Evolutionary conservation across 208 protist genomes (phyloP).

Genomic region (Leishmania amazonensis): DNA sequence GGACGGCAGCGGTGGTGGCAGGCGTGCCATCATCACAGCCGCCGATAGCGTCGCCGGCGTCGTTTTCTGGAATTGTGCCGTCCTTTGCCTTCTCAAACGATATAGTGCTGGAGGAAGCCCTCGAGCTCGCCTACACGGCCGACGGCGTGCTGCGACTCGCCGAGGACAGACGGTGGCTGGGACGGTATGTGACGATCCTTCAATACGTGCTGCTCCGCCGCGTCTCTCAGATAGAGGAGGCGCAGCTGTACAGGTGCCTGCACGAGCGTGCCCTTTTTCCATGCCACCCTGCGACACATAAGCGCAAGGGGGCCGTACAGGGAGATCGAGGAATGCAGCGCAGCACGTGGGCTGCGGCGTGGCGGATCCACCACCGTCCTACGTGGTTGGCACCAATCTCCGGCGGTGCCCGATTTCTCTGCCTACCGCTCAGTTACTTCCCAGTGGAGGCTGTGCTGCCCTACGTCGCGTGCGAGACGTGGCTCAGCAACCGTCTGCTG

Average conservation of each 20-base stretch:
- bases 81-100: conserved; percentile 39
- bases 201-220: conserved; percentile 50
- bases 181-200: conserved; percentile 31
- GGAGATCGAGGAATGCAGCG: not conserved
- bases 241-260: conserved; percentile 15
- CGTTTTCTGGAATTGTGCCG: conserved; percentile 33
- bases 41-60: not conserved
- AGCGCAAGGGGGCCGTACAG: not conserved
- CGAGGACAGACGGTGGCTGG: conserved; percentile 34
- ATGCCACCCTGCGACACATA: not conserved
- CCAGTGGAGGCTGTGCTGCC: conserved; percentile 61
- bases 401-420: conserved; percentile 24
- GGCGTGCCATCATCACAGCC: not conserved
- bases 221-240: conserved; percentile 50
- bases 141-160: conserved; percentile 21
- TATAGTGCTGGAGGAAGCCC: conserved; percentile 25
- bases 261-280: conserved; percentile 23
- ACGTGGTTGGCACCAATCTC: conserved; percentile 39
- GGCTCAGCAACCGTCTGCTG: conserved; percentile 41
- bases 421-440: conserved; percentile 74
- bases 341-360: conserved; percentile 18
- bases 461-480: conserved; percentile 43
- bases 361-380: conserved; percentile 39
- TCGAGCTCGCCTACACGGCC: conserved; percentile 35
- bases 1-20: not conserved